These are phyloP conservation scores for Cenchrus fungigraminus DNA, from an alignment of 176 grass and related monocot species.

Conservation along the genomic window DNA sequence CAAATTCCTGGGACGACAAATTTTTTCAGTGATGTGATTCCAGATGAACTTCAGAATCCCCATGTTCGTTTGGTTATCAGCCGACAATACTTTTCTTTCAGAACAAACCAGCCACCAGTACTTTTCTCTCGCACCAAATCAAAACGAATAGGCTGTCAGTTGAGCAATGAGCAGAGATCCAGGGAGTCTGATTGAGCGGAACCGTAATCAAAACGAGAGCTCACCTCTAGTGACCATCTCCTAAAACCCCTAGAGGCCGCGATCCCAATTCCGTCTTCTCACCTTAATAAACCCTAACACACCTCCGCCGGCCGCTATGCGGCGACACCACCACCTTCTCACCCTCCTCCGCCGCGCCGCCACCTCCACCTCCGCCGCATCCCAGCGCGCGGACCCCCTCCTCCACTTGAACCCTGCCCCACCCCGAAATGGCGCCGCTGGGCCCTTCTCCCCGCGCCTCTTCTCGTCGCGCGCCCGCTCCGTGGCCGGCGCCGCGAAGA, in stretches of 20 bases:
- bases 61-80: too few species aligned
- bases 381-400: conserved; percentile 21
- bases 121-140: too few species aligned
- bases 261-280: not conserved
- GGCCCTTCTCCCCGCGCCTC: conserved; percentile 31
- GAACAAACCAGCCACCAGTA: too few species aligned
- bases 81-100: too few species aligned
- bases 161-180: not conserved
- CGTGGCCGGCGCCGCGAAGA: conserved; percentile 49
- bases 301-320: conserved; percentile 22
- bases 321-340: conserved; percentile 36
- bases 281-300: conserved; percentile 73
- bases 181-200: not conserved
- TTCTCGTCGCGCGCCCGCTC: conserved; percentile 52
- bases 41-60: not conserved
- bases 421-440: conserved; percentile 41
- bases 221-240: not conserved
- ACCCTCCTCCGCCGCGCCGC: conserved; percentile 42
- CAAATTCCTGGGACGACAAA: not conserved
- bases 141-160: not conserved
- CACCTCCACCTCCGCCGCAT: conserved; percentile 28
- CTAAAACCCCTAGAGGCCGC: conserved; percentile 8
- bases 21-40: not conserved
- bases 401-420: not conserved
- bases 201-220: not conserved